Percentiles rank a stretch among this genome's conserved stretches.
Conservation (phyloP, 1,284 basidiomycete genomes). For the Cryptococcus hybrid region DNA sequence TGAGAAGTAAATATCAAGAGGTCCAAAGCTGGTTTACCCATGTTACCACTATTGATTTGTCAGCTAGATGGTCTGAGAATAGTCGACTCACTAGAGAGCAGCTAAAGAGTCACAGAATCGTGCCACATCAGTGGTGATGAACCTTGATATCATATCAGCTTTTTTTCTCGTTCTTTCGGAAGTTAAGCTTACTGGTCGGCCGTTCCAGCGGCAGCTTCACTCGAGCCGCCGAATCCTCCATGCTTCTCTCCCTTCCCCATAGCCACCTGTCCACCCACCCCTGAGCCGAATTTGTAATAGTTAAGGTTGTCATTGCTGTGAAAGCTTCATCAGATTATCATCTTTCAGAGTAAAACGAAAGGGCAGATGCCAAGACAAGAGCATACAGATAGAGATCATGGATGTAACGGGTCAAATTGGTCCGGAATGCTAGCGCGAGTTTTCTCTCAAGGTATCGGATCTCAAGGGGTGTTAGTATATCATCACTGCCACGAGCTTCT, state of each 20-base stretch:
- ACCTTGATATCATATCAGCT: slow-evolving; percentile 49
- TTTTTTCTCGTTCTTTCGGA: neutral
- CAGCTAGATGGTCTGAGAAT: slow-evolving; percentile 1
- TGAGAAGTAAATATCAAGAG: slow-evolving; percentile 92
- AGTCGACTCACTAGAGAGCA: slow-evolving; percentile 72
- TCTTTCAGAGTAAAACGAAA: neutral
- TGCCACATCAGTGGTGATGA: slow-evolving; percentile 90
- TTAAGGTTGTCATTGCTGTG: slow-evolving; percentile 52
- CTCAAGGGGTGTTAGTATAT: slow-evolving; percentile 49
- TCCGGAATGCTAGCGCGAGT: slow-evolving; percentile 78
- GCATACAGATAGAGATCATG: slow-evolving; percentile 85
- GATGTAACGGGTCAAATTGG: slow-evolving; percentile 84
- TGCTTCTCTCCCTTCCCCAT: slow-evolving; percentile 1
- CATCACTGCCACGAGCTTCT: neutral
- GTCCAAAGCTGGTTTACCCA: slow-evolving; percentile 89
- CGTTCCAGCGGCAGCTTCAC: slow-evolving; percentile 60
- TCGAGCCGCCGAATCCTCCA: slow-evolving; percentile 31
- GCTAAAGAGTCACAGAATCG: slow-evolving; percentile 85
- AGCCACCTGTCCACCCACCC: slow-evolving; percentile 42
- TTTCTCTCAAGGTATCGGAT: slow-evolving; percentile 90
- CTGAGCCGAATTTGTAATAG: slow-evolving; percentile 55
- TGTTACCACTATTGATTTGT: slow-evolving; percentile 58
- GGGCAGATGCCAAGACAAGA: neutral
- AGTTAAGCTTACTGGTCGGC: slow-evolving; percentile 62
- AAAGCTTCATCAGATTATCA: neutral